Percentiles rank a stretch among this genome's conserved stretches.
Evolutionary conservation across 2,329 filamentous ascomycete genomes (phyloP).

Genomic region (Hypoxylon sp.): DNA sequence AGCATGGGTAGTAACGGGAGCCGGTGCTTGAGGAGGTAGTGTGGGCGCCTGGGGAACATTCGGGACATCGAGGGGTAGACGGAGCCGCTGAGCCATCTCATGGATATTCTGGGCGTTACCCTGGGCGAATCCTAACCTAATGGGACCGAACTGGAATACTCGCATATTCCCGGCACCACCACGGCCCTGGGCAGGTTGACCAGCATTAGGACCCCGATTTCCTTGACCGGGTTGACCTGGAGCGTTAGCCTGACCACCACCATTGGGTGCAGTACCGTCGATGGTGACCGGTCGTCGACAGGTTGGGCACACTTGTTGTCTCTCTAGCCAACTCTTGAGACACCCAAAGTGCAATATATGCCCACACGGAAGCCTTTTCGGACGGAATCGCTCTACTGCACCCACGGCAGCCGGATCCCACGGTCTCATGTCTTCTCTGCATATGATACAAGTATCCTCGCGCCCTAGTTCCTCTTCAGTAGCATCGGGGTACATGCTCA

Average conservation of each 20-base stretch:
- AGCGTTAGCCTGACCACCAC: constrained; percentile 45
- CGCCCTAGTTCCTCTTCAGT: constrained; percentile 83
- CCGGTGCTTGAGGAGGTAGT: constrained; percentile 14
- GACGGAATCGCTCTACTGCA: constrained; percentile 83
- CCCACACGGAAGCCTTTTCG: constrained; percentile 96
- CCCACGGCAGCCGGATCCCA: constrained; percentile 72
- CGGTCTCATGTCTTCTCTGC: constrained; percentile 91
- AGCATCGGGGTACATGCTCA: constrained; percentile 94
- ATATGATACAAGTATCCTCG: constrained; percentile 97
- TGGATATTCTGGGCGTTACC: constrained; percentile 69
- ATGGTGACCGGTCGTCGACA: constrained; percentile 87
- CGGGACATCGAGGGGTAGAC: constrained; percentile 50
- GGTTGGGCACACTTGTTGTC: constrained; percentile 96
- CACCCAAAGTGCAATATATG: constrained; percentile 96
- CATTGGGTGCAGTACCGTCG: constrained; percentile 51
- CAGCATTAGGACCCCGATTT: constrained; percentile 43
- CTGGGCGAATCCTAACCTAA: constrained; percentile 81
- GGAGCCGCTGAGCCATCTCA: constrained; percentile 72
- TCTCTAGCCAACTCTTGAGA: constrained; percentile 94
- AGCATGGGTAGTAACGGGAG: constrained; percentile 3
- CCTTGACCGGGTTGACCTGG: constrained; percentile 39
- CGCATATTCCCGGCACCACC: constrained; percentile 56
- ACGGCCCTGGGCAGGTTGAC: constrained; percentile 49
- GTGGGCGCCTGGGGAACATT: constrained; percentile 35
- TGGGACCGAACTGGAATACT: constrained; percentile 76